A percentile compares a stretch with the other conserved stretches of the same genome.
These are phyloP conservation scores for Coniophora puteana DNA, from an alignment of 1,284 basidiomycete species.

Conservation along the genomic window DNA sequence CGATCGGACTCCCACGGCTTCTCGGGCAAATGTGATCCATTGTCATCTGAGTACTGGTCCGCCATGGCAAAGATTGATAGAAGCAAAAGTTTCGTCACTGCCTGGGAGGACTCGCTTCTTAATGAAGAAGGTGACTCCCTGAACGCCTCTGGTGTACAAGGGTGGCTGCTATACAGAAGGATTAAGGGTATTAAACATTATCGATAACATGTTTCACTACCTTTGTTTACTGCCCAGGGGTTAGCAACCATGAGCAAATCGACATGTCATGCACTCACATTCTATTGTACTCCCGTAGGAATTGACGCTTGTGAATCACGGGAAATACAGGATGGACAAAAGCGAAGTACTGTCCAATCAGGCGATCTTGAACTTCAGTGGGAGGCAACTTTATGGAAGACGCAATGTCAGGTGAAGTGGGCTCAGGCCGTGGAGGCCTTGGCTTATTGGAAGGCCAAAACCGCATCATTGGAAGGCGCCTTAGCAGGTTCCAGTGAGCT, in stretches of 20 bases:
- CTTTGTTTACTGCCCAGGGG: conserved; percentile 29
- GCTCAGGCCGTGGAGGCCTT: conserved; percentile 30
- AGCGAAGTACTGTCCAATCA: conserved; percentile 75
- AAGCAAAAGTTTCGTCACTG: conserved; percentile 67
- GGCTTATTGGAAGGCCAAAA: conserved; percentile 62
- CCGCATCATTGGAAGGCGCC: conserved; percentile 74
- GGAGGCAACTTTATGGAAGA: conserved; percentile 51
- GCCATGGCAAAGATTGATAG: conserved; percentile 78
- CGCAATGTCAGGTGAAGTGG: conserved; percentile 38
- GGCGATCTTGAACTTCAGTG: conserved; percentile 54
- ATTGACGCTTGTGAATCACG: conserved; percentile 67
- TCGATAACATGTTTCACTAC: conserved; percentile 16
- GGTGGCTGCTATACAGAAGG: conserved; percentile 9
- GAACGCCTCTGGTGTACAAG: conserved; percentile 11
- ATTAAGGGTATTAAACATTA: conserved; percentile 11
- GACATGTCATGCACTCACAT: conserved; percentile 36
- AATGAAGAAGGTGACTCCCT: conserved; percentile 26
- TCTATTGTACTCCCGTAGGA: conserved; percentile 60
- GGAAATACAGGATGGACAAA: conserved; percentile 81
- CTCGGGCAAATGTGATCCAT: conserved; percentile 41
- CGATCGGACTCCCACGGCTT: conserved; percentile 73
- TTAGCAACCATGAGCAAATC: background rate
- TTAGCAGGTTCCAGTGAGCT: conserved; percentile 23
- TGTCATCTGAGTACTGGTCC: conserved; percentile 61
- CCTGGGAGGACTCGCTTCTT: conserved; percentile 50